phyloP scores from a whole-genome alignment of 805 yeast species.

The Lachancea cidri region DNA sequence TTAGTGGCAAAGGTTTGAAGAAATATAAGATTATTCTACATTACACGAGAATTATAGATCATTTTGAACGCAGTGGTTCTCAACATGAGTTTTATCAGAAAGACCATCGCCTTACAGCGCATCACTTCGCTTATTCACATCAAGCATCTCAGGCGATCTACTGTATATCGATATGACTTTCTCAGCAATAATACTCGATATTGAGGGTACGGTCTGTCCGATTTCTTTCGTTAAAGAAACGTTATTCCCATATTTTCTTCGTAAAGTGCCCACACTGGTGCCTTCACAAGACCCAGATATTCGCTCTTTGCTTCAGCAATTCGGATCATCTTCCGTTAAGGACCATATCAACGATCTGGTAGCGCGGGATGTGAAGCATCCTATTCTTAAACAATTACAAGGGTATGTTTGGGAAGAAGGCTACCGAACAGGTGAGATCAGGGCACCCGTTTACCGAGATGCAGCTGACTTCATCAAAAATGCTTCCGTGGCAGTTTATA shows the following conservation, averaged over 20 bases:
- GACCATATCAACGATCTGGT: conserved; percentile 56
- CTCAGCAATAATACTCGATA: conserved; percentile 52
- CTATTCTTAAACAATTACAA: conserved; percentile 70
- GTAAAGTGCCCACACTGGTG: conserved; percentile 39
- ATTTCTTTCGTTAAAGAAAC: conserved; percentile 80
- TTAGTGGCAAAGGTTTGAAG: too few species aligned
- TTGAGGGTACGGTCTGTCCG: conserved; percentile 93
- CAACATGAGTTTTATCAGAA: too few species aligned
- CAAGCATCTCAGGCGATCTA: too few species aligned
- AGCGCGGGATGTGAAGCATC: conserved; percentile 65
- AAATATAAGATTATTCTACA: too few species aligned
- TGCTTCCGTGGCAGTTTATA: conserved; percentile 41
- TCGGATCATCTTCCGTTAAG: conserved; percentile 34
- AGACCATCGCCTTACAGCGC: too few species aligned
- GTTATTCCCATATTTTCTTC: conserved; percentile 69
- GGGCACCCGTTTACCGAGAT: conserved; percentile 73
- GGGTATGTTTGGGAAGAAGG: conserved; percentile 82
- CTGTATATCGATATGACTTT: conserved; percentile 1
- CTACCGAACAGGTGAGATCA: conserved; percentile 66
- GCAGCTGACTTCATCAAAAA: conserved; percentile 58
- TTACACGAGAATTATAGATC: too few species aligned
- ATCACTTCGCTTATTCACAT: too few species aligned
- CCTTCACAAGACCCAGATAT: conserved; percentile 16
- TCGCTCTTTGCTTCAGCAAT: conserved; percentile 22
- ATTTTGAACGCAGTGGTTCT: too few species aligned